phyloP scores from a whole-genome alignment of 2,329 filamentous ascomycete species.

The Cercospora sp. region DNA sequence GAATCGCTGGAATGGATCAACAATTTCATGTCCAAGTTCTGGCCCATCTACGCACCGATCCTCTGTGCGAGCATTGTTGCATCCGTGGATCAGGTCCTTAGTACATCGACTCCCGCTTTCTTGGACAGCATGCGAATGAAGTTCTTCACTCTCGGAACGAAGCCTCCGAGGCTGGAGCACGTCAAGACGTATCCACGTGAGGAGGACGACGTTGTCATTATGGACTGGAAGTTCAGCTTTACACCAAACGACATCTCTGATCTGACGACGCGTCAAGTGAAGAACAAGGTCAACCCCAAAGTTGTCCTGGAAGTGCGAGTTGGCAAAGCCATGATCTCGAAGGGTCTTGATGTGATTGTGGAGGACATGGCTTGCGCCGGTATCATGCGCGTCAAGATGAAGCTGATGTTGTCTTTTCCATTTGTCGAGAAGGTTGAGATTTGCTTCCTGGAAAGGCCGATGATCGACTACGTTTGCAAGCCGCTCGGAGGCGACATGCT shows the following conservation, averaged over 20 bases:
- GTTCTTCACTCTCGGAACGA: constrained; percentile 89
- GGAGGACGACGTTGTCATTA: constrained; percentile 91
- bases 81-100: constrained; percentile 93
- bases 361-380: constrained; percentile 97
- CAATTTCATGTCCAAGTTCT: constrained; percentile 97
- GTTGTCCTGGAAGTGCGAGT: constrained; percentile 91
- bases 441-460: constrained; percentile 85
- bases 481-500: constrained; percentile 92
- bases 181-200: constrained; percentile 97
- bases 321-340: constrained; percentile 95
- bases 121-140: constrained; percentile 91
- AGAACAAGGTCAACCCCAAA: constrained; percentile 96
- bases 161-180: constrained; percentile 93
- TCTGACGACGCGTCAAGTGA: constrained; percentile 84
- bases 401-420: constrained; percentile 92
- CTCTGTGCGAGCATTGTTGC: constrained; percentile 88
- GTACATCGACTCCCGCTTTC: constrained; percentile 86
- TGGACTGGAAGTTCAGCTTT: constrained; percentile 99
- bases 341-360: constrained; percentile 94
- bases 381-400: constrained; percentile 95
- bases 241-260: constrained; percentile 92
- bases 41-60: constrained; percentile 96
- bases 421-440: constrained; percentile 94
- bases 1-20: constrained; percentile 99
- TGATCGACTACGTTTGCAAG: constrained; percentile 96